A percentile compares a stretch with the other conserved stretches of the same genome.
Conservation (phyloP, 2,329 filamentous ascomycete genomes). For the Hymenoscyphus scutula region DNA sequence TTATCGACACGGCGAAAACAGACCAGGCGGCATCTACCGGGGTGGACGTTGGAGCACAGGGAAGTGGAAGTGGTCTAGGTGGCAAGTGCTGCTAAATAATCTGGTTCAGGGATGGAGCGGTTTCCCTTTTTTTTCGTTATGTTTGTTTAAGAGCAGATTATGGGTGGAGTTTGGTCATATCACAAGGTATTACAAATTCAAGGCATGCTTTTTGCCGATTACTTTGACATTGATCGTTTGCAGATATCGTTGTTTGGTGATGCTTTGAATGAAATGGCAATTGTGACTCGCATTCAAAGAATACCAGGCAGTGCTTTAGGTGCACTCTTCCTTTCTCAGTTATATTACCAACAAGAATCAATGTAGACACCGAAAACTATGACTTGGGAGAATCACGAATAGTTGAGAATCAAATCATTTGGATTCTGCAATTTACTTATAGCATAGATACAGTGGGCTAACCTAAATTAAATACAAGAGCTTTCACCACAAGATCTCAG, state of each 20-base stretch:
- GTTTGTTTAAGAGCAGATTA: constrained; percentile 32
- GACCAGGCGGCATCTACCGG: constrained; percentile 59
- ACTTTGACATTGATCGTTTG: constrained; percentile 16
- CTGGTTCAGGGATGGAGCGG: constrained; percentile 16
- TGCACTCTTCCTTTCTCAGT: not conserved
- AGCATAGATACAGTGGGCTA: not conserved
- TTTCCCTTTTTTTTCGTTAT: constrained; percentile 26
- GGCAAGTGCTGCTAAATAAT: constrained; percentile 73
- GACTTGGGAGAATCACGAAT: not conserved
- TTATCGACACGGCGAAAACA: constrained; percentile 86
- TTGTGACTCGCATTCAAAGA: constrained; percentile 1
- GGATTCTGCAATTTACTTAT: not conserved
- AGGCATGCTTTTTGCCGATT: constrained; percentile 26
- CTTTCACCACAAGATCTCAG: constrained; percentile 48
- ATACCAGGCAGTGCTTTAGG: not conserved
- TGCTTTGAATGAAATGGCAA: constrained; percentile 17
- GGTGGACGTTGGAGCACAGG: constrained; percentile 66
- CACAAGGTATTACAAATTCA: constrained; percentile 34
- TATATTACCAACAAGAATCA: not conserved
- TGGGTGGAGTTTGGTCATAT: constrained; percentile 37
- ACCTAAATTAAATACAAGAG: not conserved
- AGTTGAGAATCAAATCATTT: not conserved
- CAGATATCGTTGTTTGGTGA: constrained; percentile 11
- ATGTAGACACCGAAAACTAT: not conserved
- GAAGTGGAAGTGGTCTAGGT: constrained; percentile 50